phyloP scores from a whole-genome alignment of 352 stramenopile species.

The Lagenidium giganteum region DNA sequence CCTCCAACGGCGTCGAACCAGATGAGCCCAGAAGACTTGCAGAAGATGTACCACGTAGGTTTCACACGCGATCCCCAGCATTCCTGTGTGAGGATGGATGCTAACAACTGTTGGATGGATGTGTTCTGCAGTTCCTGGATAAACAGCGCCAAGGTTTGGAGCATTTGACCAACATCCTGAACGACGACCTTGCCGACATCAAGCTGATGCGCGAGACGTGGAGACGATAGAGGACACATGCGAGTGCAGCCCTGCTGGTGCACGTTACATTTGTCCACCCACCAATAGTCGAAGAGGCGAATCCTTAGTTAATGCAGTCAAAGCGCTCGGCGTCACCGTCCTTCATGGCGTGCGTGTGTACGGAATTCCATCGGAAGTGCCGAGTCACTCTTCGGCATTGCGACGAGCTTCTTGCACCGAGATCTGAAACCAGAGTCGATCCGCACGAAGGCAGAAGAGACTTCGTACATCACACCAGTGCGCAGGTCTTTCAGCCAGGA shows the following conservation, averaged over 20 bases:
- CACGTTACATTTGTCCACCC: neutral
- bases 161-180: conserved; percentile 75
- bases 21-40: conserved; percentile 67
- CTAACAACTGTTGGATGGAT: neutral
- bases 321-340: too few species aligned
- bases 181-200: conserved; percentile 83
- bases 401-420: too few species aligned
- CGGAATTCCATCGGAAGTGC: too few species aligned
- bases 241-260: neutral
- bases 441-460: too few species aligned
- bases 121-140: conserved; percentile 55
- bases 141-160: conserved; percentile 83
- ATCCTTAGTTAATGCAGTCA: too few species aligned
- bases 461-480: too few species aligned
- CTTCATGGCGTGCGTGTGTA: too few species aligned
- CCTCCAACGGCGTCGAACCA: conserved; percentile 32
- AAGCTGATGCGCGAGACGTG: conserved; percentile 86
- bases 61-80: too few species aligned
- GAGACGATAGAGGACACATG: conserved; percentile 40
- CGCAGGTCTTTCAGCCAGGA: too few species aligned
- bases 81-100: neutral
- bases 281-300: too few species aligned
- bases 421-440: too few species aligned
- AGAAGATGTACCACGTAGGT: conserved; percentile 73
- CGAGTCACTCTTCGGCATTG: too few species aligned